Base-by-base conservation (phyloP, 352 stramenopile genomes). In the Globisporangium middletonii region DNA sequence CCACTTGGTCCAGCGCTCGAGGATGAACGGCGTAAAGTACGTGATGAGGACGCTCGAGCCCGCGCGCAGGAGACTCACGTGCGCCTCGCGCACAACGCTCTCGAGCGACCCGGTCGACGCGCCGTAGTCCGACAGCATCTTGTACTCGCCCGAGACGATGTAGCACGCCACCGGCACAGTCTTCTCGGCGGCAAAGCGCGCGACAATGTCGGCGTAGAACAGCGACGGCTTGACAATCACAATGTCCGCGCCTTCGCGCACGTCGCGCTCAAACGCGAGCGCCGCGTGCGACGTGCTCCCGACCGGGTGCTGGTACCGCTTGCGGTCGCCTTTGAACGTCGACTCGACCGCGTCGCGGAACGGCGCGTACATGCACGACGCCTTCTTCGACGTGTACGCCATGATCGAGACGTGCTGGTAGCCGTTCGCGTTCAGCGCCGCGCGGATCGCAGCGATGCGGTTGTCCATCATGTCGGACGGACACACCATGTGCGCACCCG, bases 181-280 rank as follows among this genome's bases (percentile, higher is more conserved):
- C 51, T 95, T 91, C 63, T 88, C 87, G 59, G 92, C 82, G 37
- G 95, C 95, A 42, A 99, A 89, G 57, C 87, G 80, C 44, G 84
- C 76, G 63, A 99, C 97, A 33, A 99, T 91, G 84, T 99, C 97
- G 46, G 98, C 80, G 76, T 99, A 99, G 43, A 98, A 98, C 71
- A 99, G 92, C 68, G 93, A 97, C 3, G 97, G 96, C 73, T 99
- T 99, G 60, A 99, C 96, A 85, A 99, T 99, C 57, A 99, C 87
- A 65, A 98, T 98, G 85, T 99, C 97, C 42, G 97, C 97, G 49
- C 97, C 97, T 57, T 96, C 78, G 23, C 74, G 67, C 50, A 92
- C 60, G 58, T 96, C 88, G 49, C 85, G 84, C 50, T 77, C 63
- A 47, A 94, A 92, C 27, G 85, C 88, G 49, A 93, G 60, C 55